phyloP scores from a whole-genome alignment of 2,329 filamentous ascomycete species.

The Aspergillus phoenicis region DNA sequence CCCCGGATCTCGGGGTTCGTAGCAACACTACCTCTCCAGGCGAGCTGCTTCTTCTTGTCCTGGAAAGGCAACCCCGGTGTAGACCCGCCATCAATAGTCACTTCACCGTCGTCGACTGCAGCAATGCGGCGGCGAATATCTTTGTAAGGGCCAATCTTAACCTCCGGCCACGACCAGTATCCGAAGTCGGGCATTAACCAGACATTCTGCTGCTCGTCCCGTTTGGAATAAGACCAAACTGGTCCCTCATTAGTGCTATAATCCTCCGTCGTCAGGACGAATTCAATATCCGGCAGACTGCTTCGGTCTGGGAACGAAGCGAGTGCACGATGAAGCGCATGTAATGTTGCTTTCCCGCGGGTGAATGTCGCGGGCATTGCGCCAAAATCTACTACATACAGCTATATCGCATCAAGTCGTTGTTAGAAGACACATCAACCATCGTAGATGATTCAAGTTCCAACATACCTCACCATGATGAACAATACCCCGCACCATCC shows the following conservation, averaged over 20 bases:
- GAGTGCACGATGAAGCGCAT: constrained; percentile 53
- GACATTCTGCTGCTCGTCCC: constrained; percentile 40
- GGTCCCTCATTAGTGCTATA: constrained; percentile 36
- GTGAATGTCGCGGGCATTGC: constrained; percentile 38
- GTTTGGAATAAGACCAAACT: constrained; percentile 50
- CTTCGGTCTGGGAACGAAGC: constrained; percentile 41
- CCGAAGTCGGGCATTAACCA: constrained; percentile 60
- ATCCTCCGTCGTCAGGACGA: constrained; percentile 53
- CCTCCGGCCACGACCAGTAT: constrained; percentile 57
- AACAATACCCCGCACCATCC: constrained; percentile 42
- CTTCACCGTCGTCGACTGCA: constrained; percentile 38
- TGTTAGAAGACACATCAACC: background rate
- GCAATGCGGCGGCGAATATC: constrained; percentile 45
- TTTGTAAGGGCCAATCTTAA: constrained; percentile 48
- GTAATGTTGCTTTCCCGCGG: constrained; percentile 47
- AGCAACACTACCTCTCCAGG: constrained; percentile 52
- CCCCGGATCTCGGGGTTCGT: constrained; percentile 43
- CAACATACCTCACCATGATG: constrained; percentile 39
- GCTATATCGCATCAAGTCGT: constrained; percentile 20
- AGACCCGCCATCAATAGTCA: constrained; percentile 22
- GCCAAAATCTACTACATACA: constrained; percentile 42
- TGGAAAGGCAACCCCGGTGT: constrained; percentile 27
- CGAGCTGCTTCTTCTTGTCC: constrained; percentile 49
- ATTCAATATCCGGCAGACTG: constrained; percentile 53
- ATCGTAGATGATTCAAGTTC: background rate